Evolutionary conservation across 2,329 filamentous ascomycete species (phyloP).

Genomic region (Apiospora kogelbergensis): DNA sequence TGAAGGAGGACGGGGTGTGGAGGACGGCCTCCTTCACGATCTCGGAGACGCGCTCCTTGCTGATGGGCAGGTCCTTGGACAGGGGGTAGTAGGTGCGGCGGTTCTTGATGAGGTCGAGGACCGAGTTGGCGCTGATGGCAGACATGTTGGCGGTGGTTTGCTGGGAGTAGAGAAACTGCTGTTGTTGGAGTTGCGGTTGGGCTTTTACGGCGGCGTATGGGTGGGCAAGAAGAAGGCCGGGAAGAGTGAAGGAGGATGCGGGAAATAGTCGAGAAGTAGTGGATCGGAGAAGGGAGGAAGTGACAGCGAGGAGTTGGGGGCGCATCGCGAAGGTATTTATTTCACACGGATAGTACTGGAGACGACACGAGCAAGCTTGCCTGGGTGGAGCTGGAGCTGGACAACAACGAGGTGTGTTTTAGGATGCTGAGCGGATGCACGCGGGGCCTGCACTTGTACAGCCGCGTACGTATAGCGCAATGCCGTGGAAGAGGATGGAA

Average conservation of each 20-base stretch:
- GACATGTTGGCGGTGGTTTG: conserved; percentile 40
- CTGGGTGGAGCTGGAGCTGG: neutral
- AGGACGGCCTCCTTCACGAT: conserved; percentile 65
- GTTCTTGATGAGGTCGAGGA: conserved; percentile 65
- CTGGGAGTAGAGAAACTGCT: neutral
- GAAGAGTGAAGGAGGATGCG: neutral
- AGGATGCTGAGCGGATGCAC: too few relatives aligned
- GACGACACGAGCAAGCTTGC: neutral
- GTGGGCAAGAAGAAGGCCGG: neutral
- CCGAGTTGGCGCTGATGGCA: conserved; percentile 42
- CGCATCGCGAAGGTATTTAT: conserved; percentile 10
- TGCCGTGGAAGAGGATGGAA: conserved; percentile 4
- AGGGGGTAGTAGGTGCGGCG: conserved; percentile 72
- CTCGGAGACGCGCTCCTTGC: conserved; percentile 59
- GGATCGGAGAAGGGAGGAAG: conserved; percentile 7
- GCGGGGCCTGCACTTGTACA: too few relatives aligned
- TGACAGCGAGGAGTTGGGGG: conserved; percentile 6
- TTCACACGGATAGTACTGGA: neutral
- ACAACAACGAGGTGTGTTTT: neutral
- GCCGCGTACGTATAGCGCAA: neutral
- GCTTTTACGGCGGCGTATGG: neutral
- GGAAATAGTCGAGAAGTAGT: neutral
- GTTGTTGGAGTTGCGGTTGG: neutral
- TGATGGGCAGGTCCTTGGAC: conserved; percentile 61
- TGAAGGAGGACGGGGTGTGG: conserved; percentile 80